Evolutionary conservation across 2,329 filamentous ascomycete species (phyloP), one percentile per base, ranked within the genome.

Genomic region (Diplocarpon mali): DNA sequence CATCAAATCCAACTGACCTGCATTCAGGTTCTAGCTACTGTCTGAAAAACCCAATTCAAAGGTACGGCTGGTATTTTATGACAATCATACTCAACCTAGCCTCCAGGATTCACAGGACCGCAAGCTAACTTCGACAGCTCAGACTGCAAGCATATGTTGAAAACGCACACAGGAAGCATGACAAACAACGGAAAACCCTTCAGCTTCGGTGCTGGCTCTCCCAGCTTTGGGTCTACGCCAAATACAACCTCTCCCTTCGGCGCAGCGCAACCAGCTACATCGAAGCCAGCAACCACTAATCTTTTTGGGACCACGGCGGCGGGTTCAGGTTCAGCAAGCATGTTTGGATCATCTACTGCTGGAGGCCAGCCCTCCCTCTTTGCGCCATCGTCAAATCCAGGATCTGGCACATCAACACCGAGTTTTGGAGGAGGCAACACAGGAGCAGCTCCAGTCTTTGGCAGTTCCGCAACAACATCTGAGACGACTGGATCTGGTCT

Each of bases 181-280:
- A 27, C 41, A 34, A 43, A 43, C 17, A 38, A 43, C 35, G 34
- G 41, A 6, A 37, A 43, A 38, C 11, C 63, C 28, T 60, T 64
- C 44, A 57, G 30, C 46, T 67, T 67, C 48, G 61, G 62, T 35
- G 35, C 24, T 39, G 31, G 57, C 40, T 48, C 66, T 32, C 65
- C 66, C 27, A 16, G 32, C 39, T 39, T 40, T 28, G 30, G 35
- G 35, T 40, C 41, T 13, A 42, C 53, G 30, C 40, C 49, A 15
- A 42, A 35, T 38, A 44, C 46, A 5, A 34, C 53, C 29, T 48
- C 52, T 14, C 38, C 45, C 13, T 53, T 53, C 36, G 49, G 52
- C 30, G 24, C 30, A 38, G 31, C 42, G 15, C 34, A 47, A 42
- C 44, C 48, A 40, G 44, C 50, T 40, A 48, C 51, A 36, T 52